Conservation (phyloP, 768 basidiomycete genomes). For the Russula virescens region DNA sequence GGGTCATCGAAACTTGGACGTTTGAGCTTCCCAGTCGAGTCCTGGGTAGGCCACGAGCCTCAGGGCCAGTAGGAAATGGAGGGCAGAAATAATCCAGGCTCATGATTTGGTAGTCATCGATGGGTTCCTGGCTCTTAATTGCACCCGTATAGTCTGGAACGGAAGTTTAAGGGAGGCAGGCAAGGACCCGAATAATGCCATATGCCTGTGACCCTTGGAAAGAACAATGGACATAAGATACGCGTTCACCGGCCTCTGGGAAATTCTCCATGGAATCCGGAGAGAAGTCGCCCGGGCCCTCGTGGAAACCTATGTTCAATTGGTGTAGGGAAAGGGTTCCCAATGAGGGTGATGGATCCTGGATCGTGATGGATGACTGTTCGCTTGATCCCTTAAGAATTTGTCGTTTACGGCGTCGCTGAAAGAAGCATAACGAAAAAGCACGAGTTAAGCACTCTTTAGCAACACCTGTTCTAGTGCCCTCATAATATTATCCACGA, state of each 20-base stretch:
- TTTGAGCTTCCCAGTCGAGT: not conserved
- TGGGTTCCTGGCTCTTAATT: too few species aligned
- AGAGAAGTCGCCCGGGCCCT: not conserved
- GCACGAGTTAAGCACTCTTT: not conserved
- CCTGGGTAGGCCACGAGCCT: not conserved
- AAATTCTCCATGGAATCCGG: not conserved
- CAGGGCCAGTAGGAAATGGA: not conserved
- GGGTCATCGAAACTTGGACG: slow-evolving; percentile 1
- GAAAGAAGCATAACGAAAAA: too few species aligned
- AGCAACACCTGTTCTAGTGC: too few species aligned
- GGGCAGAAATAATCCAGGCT: too few species aligned
- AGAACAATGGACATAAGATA: not conserved
- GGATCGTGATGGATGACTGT: not conserved
- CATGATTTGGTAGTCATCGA: not conserved
- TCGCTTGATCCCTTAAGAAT: not conserved
- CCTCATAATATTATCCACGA: not conserved
- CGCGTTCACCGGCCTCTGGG: not conserved
- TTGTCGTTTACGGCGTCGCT: too few species aligned
- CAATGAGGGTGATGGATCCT: not conserved
- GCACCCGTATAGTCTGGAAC: too few species aligned
- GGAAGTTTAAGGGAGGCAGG: too few species aligned
- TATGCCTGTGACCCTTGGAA: not conserved
- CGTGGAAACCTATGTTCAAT: not conserved
- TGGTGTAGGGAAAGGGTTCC: not conserved
- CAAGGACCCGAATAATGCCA: too few species aligned